Percentiles rank a stretch among this genome's conserved stretches.
Conservation (phyloP, 495 filamentous ascomycete species). For the Talaromyces thailandensis region DNA sequence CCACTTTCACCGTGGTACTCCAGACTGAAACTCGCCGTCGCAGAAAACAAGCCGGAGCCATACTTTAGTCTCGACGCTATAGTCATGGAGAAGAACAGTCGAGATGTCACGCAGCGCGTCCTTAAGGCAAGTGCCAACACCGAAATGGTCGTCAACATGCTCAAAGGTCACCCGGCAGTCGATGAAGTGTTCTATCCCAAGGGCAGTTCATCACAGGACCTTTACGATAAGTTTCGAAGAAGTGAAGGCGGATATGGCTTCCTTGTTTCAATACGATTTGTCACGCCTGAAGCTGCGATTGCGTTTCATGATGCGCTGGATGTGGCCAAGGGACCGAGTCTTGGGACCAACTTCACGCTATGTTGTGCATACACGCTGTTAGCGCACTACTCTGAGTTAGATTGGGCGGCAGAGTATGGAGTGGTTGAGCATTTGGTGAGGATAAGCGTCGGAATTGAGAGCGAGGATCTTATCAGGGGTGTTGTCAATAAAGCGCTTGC, state of each 20-base stretch:
- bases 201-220: not conserved
- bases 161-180: conserved; percentile 9
- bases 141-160: conserved; percentile 6
- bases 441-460: conserved; percentile 17
- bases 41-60: conserved; percentile 3
- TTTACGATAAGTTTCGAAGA: conserved; percentile 12
- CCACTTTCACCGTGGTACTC: not conserved
- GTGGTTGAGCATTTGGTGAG: conserved; percentile 13
- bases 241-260: conserved; percentile 13
- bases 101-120: conserved; percentile 12
- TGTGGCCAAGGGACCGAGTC: conserved; percentile 15
- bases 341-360: conserved; percentile 17
- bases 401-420: conserved; percentile 14
- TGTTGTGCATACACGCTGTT: conserved; percentile 12
- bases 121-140: conserved; percentile 10
- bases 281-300: conserved; percentile 8
- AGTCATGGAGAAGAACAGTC: conserved; percentile 10
- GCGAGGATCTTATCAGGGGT: not conserved
- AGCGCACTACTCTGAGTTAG: conserved; percentile 11
- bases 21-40: not conserved
- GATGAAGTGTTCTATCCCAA: conserved; percentile 12
- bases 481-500: not conserved
- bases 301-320: conserved; percentile 15
- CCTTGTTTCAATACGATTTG: conserved; percentile 12
- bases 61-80: conserved; percentile 14